A percentile compares a stretch with the other conserved stretches of the same genome.
Conservation (phyloP, 2,329 filamentous ascomycete species). For the Fonsecaea multimorphosa region DNA sequence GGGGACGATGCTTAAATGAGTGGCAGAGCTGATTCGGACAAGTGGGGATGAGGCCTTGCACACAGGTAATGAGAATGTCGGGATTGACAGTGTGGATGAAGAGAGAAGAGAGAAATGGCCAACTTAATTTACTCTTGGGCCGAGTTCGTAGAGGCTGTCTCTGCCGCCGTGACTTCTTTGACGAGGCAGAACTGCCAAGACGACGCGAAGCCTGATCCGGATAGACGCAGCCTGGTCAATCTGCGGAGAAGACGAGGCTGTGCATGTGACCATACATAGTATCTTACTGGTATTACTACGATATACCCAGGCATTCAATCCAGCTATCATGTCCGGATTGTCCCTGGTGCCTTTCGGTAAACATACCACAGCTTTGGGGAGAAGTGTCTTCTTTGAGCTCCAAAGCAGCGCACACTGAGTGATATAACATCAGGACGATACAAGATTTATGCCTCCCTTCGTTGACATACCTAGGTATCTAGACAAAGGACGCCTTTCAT, state of each 20-base stretch:
- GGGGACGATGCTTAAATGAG: slow-evolving; percentile 8
- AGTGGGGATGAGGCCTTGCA: not conserved
- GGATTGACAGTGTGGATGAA: slow-evolving; percentile 4
- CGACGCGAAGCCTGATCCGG: not conserved
- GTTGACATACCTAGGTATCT: not conserved
- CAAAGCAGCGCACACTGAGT: not conserved
- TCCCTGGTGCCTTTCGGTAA: not conserved
- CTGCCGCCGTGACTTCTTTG: slow-evolving; percentile 2
- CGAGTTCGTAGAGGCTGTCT: not conserved
- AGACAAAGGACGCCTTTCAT: not conserved
- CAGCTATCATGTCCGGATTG: not conserved
- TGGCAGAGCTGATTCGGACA: not conserved
- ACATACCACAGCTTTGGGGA: not conserved
- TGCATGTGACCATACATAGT: no score
- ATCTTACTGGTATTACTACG: no score
- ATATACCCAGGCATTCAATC: not conserved
- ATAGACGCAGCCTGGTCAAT: not conserved
- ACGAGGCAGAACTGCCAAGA: slow-evolving; percentile 2
- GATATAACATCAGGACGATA: not conserved
- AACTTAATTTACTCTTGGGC: slow-evolving; percentile 3
- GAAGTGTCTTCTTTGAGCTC: not conserved
- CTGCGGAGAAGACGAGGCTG: slow-evolving; percentile 8
- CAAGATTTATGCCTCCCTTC: not conserved
- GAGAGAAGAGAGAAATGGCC: not conserved
- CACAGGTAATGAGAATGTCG: slow-evolving; percentile 1